phyloP scores from a whole-genome alignment of 345 rosid species.

The Cochlearia excelsa region DNA sequence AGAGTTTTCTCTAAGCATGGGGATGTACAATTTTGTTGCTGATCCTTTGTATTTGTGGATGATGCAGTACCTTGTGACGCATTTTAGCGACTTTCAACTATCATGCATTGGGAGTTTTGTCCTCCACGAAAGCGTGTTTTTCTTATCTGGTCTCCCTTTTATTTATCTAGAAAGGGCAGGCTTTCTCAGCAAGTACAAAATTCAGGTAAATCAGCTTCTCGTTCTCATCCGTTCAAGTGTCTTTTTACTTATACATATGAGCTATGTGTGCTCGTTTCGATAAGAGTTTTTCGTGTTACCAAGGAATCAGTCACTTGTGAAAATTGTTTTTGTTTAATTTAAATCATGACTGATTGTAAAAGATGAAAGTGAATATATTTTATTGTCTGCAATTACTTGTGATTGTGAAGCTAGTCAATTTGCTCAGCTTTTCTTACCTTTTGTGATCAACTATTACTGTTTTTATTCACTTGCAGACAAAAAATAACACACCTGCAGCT shows the following conservation, averaged over 20 bases:
- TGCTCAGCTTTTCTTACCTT: not conserved
- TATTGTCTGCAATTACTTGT: not conserved
- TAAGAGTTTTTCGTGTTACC: not conserved
- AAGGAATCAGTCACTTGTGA: not conserved
- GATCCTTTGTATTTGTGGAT: constrained; percentile 13
- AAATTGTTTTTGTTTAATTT: not conserved
- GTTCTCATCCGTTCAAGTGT: not conserved
- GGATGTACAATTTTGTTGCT: constrained; percentile 3
- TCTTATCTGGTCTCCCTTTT: constrained; percentile 95
- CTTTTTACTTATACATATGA: not conserved
- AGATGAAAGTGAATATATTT: not conserved
- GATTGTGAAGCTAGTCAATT: constrained; percentile 2
- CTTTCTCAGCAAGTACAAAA: constrained; percentile 82
- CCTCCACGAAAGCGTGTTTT: constrained; percentile 90
- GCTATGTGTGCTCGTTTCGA: too few species aligned
- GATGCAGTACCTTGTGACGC: constrained; percentile 75
- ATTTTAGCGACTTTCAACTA: constrained; percentile 88
- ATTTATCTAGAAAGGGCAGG: constrained; percentile 86
- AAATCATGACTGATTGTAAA: not conserved
- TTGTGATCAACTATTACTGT: constrained; percentile 1
- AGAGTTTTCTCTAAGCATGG: not conserved
- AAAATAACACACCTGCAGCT: constrained; percentile 82
- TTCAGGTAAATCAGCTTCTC: constrained; percentile 59
- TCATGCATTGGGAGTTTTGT: constrained; percentile 94
- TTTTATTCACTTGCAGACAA: constrained; percentile 53